Percentiles rank a stretch among this genome's conserved stretches.
phyloP scores from a whole-genome alignment of 2,329 filamentous ascomycete genomes.

The Clonostachys byssicola region DNA sequence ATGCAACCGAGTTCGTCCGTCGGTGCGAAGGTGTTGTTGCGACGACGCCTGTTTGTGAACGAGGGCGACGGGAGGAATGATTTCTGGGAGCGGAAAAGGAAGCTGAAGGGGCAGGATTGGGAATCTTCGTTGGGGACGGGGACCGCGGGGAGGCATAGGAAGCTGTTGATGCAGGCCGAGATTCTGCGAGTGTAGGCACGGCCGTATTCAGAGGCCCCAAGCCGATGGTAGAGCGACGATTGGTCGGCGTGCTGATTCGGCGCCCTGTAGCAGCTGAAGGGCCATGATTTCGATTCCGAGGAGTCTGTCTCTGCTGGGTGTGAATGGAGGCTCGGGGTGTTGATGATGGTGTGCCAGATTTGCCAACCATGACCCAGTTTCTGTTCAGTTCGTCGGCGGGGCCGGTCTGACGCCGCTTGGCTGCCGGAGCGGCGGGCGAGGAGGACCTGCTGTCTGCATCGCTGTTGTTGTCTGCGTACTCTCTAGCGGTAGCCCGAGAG shows the following conservation, averaged over 20 bases:
- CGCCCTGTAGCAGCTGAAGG: slow-evolving; percentile 27
- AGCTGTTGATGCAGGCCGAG: slow-evolving; percentile 17
- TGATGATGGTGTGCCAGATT: slow-evolving; percentile 11
- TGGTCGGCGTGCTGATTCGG: slow-evolving; percentile 34
- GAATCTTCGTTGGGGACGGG: slow-evolving; percentile 37
- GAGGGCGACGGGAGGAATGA: not conserved
- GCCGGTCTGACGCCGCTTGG: slow-evolving; percentile 51
- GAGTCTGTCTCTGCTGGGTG: slow-evolving; percentile 7
- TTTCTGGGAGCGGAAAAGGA: not conserved
- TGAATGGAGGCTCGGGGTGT: slow-evolving; percentile 14
- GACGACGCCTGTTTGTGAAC: not conserved
- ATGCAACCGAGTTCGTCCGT: slow-evolving; percentile 39
- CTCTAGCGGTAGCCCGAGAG: not conserved
- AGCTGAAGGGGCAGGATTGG: slow-evolving; percentile 22
- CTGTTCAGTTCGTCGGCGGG: slow-evolving; percentile 52
- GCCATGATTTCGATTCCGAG: slow-evolving; percentile 23
- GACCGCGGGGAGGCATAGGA: slow-evolving; percentile 23
- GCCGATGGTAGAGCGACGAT: slow-evolving; percentile 12
- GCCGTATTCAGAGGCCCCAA: slow-evolving; percentile 4
- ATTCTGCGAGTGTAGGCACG: slow-evolving; percentile 12
- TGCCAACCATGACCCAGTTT: slow-evolving; percentile 66
- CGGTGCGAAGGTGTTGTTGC: slow-evolving; percentile 19
- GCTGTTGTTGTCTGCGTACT: not conserved
- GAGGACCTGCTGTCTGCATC: slow-evolving; percentile 19
- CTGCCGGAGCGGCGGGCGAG: slow-evolving; percentile 37